These are phyloP conservation scores for Trapa bicornis DNA, from an alignment of 345 rosid species.

Conservation along the genomic window DNA sequence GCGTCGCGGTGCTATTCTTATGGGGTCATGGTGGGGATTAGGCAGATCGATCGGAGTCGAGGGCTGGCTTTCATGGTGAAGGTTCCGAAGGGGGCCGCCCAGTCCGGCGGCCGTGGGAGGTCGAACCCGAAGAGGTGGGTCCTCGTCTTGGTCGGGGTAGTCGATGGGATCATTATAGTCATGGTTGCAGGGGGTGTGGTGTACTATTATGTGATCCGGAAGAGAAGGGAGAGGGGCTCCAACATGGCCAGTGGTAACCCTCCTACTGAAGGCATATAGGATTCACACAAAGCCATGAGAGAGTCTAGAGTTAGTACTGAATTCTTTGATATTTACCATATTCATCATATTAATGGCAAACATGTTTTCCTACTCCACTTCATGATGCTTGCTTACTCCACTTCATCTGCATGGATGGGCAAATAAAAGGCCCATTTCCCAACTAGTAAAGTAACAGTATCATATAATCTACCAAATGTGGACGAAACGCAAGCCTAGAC, in stretches of 20 bases:
- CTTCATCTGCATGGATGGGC: too few species aligned
- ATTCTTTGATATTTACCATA: background rate
- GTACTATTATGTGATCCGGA: conserved; percentile 35
- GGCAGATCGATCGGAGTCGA: conserved; percentile 33
- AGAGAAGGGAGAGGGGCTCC: conserved; percentile 21
- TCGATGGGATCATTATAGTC: conserved; percentile 49
- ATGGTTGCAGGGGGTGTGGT: conserved; percentile 45
- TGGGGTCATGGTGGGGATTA: conserved; percentile 53
- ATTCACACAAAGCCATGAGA: background rate
- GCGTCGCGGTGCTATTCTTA: conserved; percentile 36
- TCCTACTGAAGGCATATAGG: background rate
- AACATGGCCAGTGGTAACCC: background rate
- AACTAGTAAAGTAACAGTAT: too few species aligned
- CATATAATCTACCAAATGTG: background rate
- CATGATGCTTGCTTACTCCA: too few species aligned
- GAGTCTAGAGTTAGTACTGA: background rate
- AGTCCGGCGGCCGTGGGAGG: conserved; percentile 20
- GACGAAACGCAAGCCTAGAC: background rate
- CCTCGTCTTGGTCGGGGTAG: conserved; percentile 51
- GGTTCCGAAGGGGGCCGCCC: conserved; percentile 45
- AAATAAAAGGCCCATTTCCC: too few species aligned
- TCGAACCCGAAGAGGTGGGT: conserved; percentile 57
- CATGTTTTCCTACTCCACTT: too few species aligned
- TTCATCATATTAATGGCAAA: background rate
- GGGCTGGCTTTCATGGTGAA: conserved; percentile 67